phyloP scores from a whole-genome alignment of 768 basidiomycete species.

The Suillus subaureus region DNA sequence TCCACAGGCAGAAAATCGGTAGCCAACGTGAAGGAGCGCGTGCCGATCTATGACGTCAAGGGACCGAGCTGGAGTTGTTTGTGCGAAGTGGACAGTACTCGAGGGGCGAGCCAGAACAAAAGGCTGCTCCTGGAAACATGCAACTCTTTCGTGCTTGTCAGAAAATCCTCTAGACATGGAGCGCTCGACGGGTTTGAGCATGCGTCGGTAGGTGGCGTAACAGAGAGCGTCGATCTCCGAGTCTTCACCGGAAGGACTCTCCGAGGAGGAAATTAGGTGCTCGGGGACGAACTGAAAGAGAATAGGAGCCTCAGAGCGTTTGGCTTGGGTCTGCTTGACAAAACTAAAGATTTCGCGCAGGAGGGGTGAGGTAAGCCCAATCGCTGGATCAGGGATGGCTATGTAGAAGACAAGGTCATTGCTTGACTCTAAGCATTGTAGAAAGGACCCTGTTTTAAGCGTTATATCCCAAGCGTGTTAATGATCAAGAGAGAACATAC shows the following conservation, averaged over 20 bases:
- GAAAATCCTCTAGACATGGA: constrained; percentile 56
- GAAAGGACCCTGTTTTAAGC: constrained; percentile 6
- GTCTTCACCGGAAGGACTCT: constrained; percentile 43
- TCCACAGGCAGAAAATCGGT: constrained; percentile 62
- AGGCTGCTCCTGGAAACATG: constrained; percentile 64
- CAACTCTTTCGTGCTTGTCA: constrained; percentile 40
- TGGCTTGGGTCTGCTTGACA: constrained; percentile 56
- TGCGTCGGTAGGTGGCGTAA: constrained; percentile 71
- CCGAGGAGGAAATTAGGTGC: constrained; percentile 51
- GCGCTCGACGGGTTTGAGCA: constrained; percentile 61
- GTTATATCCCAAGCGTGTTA: not conserved
- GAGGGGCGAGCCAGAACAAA: constrained; percentile 59
- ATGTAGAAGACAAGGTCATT: constrained; percentile 67
- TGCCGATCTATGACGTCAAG: constrained; percentile 58
- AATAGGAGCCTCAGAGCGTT: constrained; percentile 48
- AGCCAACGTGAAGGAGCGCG: constrained; percentile 77
- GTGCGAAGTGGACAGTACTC: constrained; percentile 38
- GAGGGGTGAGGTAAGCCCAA: constrained; percentile 64
- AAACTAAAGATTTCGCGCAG: constrained; percentile 73
- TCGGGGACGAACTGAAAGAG: constrained; percentile 79
- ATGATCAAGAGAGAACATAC: constrained; percentile 36
- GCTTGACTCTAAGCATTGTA: constrained; percentile 17
- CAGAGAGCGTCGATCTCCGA: constrained; percentile 54
- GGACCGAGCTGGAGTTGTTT: constrained; percentile 41
- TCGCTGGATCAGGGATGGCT: constrained; percentile 57